phyloP scores from a whole-genome alignment of 345 rosid species.

The Triadica sebifera region DNA sequence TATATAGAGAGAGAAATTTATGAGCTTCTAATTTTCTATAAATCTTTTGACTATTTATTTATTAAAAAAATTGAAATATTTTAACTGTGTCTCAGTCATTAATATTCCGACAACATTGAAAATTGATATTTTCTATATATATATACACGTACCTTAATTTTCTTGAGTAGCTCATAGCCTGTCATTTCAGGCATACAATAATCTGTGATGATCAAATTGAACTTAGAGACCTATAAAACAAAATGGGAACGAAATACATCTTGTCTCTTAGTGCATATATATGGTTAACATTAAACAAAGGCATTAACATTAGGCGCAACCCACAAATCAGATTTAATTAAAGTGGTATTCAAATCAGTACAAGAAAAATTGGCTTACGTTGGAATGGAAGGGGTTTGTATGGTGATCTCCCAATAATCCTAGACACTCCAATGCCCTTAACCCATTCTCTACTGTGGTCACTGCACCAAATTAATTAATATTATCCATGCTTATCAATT shows the following conservation, averaged over 20 bases:
- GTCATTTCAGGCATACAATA: slow-evolving; percentile 97
- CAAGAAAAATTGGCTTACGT: slow-evolving; percentile 18
- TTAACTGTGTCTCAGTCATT: too few species aligned
- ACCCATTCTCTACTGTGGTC: slow-evolving; percentile 74
- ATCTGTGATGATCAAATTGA: slow-evolving; percentile 76
- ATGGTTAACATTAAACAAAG: too few species aligned
- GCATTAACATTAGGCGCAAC: too few species aligned
- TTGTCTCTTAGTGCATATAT: too few species aligned
- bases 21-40: too few species aligned
- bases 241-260: neutral
- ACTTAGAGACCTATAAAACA: slow-evolving; percentile 50
- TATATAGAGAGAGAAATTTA: too few species aligned
- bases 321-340: neutral
- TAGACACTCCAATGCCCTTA: slow-evolving; percentile 67
- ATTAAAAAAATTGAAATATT: too few species aligned
- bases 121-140: too few species aligned
- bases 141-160: slow-evolving; percentile 51
- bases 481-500: too few species aligned
- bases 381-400: slow-evolving; percentile 11
- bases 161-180: slow-evolving; percentile 79
- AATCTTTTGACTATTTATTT: too few species aligned
- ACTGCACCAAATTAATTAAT: slow-evolving; percentile 36
- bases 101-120: too few species aligned
- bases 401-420: slow-evolving; percentile 49
- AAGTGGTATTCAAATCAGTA: neutral